Evolutionary conservation across 2,329 filamentous ascomycete species (phyloP), one percentile per base, ranked within the genome.

Genomic region (Hymenotorrendiella dingleyae): DNA sequence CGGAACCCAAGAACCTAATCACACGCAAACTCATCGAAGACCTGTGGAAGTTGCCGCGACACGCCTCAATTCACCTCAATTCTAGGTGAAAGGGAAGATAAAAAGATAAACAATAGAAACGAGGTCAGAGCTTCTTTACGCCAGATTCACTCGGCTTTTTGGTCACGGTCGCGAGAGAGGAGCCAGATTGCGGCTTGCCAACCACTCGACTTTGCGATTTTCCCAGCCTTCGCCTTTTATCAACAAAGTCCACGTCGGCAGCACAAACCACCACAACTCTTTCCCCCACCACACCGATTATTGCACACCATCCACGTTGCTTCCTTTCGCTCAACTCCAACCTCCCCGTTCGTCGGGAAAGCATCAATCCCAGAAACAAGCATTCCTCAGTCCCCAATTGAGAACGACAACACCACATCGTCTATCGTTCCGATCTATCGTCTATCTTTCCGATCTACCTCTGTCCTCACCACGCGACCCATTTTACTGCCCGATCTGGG

Each of bases 361-460:
- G n/a, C 14, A 19, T 16, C 21, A 34, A n/a, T n/a, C 29, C 39
- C 23, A 20, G 20, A 29, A 29, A 20, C 8, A 14, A 12, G 35
- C 33, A 40, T 46, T 50, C 39, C 47, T 40, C 38, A 22, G 40
- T 45, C 14, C 47, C 40, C 37, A 41, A 43, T 44, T 27, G 27
- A 43, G 41, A 41, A 11, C 14, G 10, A 24, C 41, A 44, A 40
- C 26, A 32, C 40, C 38, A 35, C 40, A n/a, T 40, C n/a, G n/a
- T n/a, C 37, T 42, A 36, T 32, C 27, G 16, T 14, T 30, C 17
- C n/a, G 29, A 26, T 10, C 6, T 28, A 33, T 21, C 35, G 16
- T 26, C 8, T 19, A 21, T n/a, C 32, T 30, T 27, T 33, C 27
- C 26, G 29, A 45, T 12, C 33, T 33, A 16, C 6, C 38, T 29